These are phyloP conservation scores for Berkeleyomyces basicola DNA, from an alignment of 2,329 filamentous ascomycete species.

Conservation along the genomic window DNA sequence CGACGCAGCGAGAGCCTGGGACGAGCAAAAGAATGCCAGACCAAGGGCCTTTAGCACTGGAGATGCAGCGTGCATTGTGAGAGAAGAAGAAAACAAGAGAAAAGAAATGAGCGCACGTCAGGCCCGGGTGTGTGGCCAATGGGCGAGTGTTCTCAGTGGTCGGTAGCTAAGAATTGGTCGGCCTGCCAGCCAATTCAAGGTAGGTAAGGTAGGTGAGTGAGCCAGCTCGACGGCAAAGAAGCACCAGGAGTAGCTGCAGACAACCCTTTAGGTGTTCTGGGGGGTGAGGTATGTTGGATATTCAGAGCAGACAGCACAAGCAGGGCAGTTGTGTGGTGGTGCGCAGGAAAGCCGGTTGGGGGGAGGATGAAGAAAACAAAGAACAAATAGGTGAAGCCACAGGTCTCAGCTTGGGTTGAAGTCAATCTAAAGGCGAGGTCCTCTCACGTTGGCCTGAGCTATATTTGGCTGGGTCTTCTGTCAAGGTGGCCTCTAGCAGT, in stretches of 20 bases:
- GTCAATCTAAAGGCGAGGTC: not conserved
- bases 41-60: slow-evolving; percentile 17
- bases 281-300: not conserved
- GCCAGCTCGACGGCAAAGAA: not conserved
- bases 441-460: not conserved
- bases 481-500: slow-evolving; percentile 12
- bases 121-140: slow-evolving; percentile 7
- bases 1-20: slow-evolving; percentile 37
- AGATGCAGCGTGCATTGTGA: slow-evolving; percentile 15
- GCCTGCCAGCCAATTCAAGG: not conserved
- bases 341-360: not conserved
- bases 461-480: slow-evolving; percentile 1
- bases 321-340: not conserved
- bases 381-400: not conserved
- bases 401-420: not conserved
- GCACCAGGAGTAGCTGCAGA: not conserved
- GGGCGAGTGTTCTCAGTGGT: slow-evolving; percentile 1
- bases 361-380: not conserved
- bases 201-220: not conserved
- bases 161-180: not conserved
- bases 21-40: slow-evolving; percentile 24
- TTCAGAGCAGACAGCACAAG: not conserved
- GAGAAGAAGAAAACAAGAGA: slow-evolving; percentile 19
- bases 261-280: not conserved
- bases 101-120: not conserved